Percentiles rank a stretch among this genome's conserved stretches.
These are phyloP conservation scores for Elsinoe arachidis DNA, from an alignment of 2,329 filamentous ascomycete species.

Conservation along the genomic window DNA sequence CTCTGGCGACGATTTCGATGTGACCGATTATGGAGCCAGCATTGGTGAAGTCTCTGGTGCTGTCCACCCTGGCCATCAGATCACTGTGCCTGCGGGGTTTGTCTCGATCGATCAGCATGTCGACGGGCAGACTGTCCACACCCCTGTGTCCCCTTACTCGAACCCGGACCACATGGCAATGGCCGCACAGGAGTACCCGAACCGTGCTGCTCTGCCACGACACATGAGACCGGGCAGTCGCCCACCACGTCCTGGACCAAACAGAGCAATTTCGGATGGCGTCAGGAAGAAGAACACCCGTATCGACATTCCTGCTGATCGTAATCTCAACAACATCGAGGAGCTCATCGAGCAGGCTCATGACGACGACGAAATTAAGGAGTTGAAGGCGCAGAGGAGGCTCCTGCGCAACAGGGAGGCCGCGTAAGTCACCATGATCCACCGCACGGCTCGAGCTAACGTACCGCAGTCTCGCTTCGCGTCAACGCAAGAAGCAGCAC, in stretches of 20 bases:
- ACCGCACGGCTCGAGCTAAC: not conserved
- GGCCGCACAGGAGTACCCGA: conserved; percentile 35
- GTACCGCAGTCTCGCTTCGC: conserved; percentile 69
- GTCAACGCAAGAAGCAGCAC: conserved; percentile 96
- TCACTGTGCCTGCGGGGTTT: conserved; percentile 34
- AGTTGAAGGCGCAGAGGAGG: conserved; percentile 96
- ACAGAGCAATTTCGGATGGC: conserved; percentile 60
- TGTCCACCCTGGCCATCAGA: conserved; percentile 27
- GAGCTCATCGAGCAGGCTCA: conserved; percentile 78
- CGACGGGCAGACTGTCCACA: conserved; percentile 43
- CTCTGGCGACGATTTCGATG: conserved; percentile 48
- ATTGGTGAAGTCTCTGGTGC: conserved; percentile 21
- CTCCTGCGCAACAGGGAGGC: conserved; percentile 91
- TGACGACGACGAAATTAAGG: conserved; percentile 90
- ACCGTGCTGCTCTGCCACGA: conserved; percentile 40
- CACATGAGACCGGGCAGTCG: conserved; percentile 53
- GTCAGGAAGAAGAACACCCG: conserved; percentile 98
- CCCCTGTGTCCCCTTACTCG: conserved; percentile 54
- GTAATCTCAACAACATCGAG: conserved; percentile 92
- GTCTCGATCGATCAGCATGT: conserved; percentile 31
- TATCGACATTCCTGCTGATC: conserved; percentile 91
- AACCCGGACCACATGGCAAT: conserved; percentile 51
- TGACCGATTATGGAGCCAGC: conserved; percentile 33
- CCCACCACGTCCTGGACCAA: conserved; percentile 56
- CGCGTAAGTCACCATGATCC: conserved; percentile 53